These are phyloP conservation scores for Circinella minor DNA, from an alignment of 371 early-diverging fungal genomes.

Conservation along the genomic window DNA sequence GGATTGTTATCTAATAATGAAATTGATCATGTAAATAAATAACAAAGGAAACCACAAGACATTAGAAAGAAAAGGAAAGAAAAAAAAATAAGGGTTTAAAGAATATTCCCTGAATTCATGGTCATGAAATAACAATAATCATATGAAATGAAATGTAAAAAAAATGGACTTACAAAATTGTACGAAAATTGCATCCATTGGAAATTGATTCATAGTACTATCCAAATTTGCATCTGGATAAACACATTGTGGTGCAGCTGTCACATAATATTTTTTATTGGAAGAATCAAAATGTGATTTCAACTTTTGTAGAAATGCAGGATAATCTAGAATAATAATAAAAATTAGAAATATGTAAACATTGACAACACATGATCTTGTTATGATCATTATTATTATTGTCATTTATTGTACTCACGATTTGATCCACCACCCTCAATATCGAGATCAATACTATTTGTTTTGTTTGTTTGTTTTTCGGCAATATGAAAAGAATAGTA, in stretches of 20 bases:
- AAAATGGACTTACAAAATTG: slow-evolving; percentile 62
- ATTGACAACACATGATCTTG: not conserved
- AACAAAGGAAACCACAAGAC: too few species aligned
- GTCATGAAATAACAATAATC: too few species aligned
- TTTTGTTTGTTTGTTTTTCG: slow-evolving; percentile 1
- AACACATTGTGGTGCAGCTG: slow-evolving; percentile 78
- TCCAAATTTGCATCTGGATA: slow-evolving; percentile 70
- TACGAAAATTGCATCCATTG: slow-evolving; percentile 74
- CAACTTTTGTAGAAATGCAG: slow-evolving; percentile 53
- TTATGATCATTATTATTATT: not conserved
- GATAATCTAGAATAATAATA: slow-evolving; percentile 47
- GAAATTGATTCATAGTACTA: slow-evolving; percentile 51
- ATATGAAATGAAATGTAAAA: not conserved
- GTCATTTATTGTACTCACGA: slow-evolving; percentile 23
- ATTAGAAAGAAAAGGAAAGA: too few species aligned
- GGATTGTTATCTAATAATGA: slow-evolving; percentile 65
- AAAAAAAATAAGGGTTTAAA: too few species aligned
- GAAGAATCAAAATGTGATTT: slow-evolving; percentile 38
- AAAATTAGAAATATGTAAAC: not conserved
- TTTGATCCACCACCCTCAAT: slow-evolving; percentile 63
- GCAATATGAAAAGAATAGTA: not conserved
- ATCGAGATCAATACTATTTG: slow-evolving; percentile 62
- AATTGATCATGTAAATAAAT: not conserved
- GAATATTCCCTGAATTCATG: not conserved
- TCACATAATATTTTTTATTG: slow-evolving; percentile 56